Evolutionary conservation across 176 grass and related monocot species (phyloP), one percentile per base, ranked within the genome.

Genomic region (Oryza brachyantha): DNA sequence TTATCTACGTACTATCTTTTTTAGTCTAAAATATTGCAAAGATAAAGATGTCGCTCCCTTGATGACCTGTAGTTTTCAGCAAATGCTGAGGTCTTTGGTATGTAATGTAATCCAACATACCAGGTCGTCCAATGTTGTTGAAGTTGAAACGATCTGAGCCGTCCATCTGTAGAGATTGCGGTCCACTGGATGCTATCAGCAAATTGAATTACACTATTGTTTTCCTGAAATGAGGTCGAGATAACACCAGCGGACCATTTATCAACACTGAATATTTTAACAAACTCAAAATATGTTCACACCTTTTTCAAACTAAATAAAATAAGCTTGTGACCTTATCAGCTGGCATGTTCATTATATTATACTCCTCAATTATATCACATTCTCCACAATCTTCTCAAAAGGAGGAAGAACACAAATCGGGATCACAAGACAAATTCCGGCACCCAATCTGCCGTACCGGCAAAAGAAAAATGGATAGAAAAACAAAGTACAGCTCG

Each of bases 401-500:
- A 64, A 66, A 61, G 39, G 70, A 54, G n/a, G 21, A 26, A 61
- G 5, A 2, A 14, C 26, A 19, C 40, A 45, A 7, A 50, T 46
- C 43, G 9, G 12, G 16, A 29, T 72, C 17, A 60, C 36, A n/a
- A 66, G 16, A 72, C 22, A 81, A 3, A 31, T 29, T 58, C 26
- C 35, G 28, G 59, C 75, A 57, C 41, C 17, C 7, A 81, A 76
- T 65, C 57, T 4, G 57, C 36, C 28, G 45, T 77, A 85, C 65
- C 77, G 9, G 16, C 68, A 32, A 32, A 86, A 84, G 70, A n/a
- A 35, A 86, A 84, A 74, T 10, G 25, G 70, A 17, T 78, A 86
- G 34, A 83, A 75, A 43, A 90, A 75, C n/a, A 86, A n/a, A 35
- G 84, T 70, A 75, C 84, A 74, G 54, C 68, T 79, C 34, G 25